A percentile compares a stretch with the other conserved stretches of the same genome.
Evolutionary conservation across 2,329 filamentous ascomycete species (phyloP).

Genomic region (Epichloe gansuensis): DNA sequence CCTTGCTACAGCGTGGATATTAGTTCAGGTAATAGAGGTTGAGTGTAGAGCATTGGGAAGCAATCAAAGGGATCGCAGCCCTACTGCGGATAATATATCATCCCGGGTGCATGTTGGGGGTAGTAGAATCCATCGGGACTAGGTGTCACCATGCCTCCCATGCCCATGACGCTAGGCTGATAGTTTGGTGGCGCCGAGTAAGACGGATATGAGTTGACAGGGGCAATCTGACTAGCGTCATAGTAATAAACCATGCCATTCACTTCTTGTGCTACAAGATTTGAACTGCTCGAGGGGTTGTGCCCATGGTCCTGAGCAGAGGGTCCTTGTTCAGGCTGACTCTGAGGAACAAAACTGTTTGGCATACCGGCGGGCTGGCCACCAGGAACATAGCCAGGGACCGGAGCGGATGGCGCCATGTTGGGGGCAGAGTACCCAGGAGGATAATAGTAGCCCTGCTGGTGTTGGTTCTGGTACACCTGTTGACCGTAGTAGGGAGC

Average conservation of each 20-base stretch:
- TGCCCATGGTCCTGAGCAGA: conserved; percentile 20
- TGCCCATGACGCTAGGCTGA: conserved; percentile 47
- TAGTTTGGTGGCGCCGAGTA: conserved; percentile 42
- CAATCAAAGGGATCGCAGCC: conserved; percentile 13
- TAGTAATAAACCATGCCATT: conserved; percentile 97
- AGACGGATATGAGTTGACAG: conserved; percentile 34
- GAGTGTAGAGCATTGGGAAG: conserved; percentile 13
- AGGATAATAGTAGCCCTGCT: conserved; percentile 59
- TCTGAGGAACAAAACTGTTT: conserved; percentile 29
- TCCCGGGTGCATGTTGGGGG: conserved; percentile 40
- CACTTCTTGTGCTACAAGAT: conserved; percentile 67
- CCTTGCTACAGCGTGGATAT: conserved; percentile 15
- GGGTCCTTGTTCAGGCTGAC: conserved; percentile 25
- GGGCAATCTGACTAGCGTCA: conserved; percentile 60
- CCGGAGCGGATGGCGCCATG: conserved; percentile 38
- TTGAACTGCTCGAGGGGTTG: conserved; percentile 21
- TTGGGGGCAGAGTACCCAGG: conserved; percentile 34
- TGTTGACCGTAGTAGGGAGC: conserved; percentile 47
- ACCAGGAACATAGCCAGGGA: conserved; percentile 46
- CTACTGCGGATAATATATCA: conserved; percentile 52
- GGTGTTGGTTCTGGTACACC: conserved; percentile 23
- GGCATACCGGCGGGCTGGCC: conserved; percentile 33
- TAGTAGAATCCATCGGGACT: conserved; percentile 61
- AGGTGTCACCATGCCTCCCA: conserved; percentile 70
- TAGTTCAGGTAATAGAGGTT: conserved; percentile 17